Evolutionary conservation across 306 rosid genomes (phyloP), one percentile per base, ranked within the genome.

Genomic region (Adenanthera pavonina): DNA sequence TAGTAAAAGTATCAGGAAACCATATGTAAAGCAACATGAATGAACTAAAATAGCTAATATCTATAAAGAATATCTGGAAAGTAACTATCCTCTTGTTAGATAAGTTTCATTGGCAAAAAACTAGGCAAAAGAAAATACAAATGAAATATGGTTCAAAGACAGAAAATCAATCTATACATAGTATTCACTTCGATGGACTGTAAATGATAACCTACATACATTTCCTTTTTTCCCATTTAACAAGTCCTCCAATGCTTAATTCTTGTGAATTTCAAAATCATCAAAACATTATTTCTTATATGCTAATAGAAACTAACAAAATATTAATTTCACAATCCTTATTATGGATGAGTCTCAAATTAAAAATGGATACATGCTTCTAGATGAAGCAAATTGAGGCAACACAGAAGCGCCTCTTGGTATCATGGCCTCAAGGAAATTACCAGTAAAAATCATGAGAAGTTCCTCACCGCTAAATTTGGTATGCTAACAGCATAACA

Each of bases 381-480:
- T 57, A 68, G 69, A 25, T 64, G 81, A 81, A 74, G 82, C 78
- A 73, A 82, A 84, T 76, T 78, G 84, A 74, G 67, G 89, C 57
- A 65, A 81, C 74, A 81, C 83, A 83, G 79, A 83, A 75, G 48
- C 6, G 87, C 86, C 83, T 80, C 85, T 66, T 36, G 74, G 53
- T 56, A 82, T 80, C 76, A 77, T 80, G 80, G 87, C 89, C 86
- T 76, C 74, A 83, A 84, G 87, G 81, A 80, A 75, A 78, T 88
- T 91, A 87, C 90, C 88, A 86, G 90, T 72, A 82, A 75, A 72
- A 85, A 82, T 88, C 92, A 90, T 86, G 90, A 87, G 83, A 93
- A 93, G 89, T 84, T 92, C 87, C 97, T 95, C 91, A 95, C 99
- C 97, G 19, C 89, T 90, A 90, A 86, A 88, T 93, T 92, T 78